Evolutionary conservation across 345 rosid genomes (phyloP).

Genomic region (Gossypium sturtianum): DNA sequence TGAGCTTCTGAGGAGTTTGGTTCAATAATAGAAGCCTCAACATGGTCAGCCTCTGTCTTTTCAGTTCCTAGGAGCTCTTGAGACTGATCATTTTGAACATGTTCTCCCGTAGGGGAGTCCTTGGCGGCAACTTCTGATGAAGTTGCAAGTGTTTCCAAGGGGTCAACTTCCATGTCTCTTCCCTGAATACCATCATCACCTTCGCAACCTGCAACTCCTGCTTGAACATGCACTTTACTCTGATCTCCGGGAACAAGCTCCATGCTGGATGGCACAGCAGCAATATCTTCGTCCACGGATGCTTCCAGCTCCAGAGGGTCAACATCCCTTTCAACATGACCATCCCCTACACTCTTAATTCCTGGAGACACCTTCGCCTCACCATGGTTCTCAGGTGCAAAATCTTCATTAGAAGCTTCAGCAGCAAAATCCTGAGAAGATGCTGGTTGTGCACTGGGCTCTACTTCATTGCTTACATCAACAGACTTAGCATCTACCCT

Average conservation of each 20-base stretch:
- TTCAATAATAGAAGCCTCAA: background rate
- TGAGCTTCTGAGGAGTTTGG: conserved; percentile 1
- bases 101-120: conserved; percentile 4
- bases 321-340: conserved; percentile 7
- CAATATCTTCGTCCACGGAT: conserved; percentile 10
- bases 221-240: background rate
- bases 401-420: background rate
- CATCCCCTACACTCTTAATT: conserved; percentile 6
- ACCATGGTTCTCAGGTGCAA: conserved; percentile 10
- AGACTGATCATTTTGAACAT: conserved; percentile 2
- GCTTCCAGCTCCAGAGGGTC: conserved; percentile 1
- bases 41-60: background rate
- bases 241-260: background rate
- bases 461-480: conserved; percentile 9
- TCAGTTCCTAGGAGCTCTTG: background rate
- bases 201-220: background rate
- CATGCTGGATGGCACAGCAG: conserved; percentile 12
- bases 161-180: background rate
- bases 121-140: background rate
- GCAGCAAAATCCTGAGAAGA: background rate
- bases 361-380: conserved; percentile 9
- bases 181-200: background rate
- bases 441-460: background rate
- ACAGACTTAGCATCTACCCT: conserved; percentile 7
- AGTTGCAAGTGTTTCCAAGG: conserved; percentile 6